Evolutionary conservation across 2,329 filamentous ascomycete species (phyloP).

Genomic region (Pestalotiopsis fici): DNA sequence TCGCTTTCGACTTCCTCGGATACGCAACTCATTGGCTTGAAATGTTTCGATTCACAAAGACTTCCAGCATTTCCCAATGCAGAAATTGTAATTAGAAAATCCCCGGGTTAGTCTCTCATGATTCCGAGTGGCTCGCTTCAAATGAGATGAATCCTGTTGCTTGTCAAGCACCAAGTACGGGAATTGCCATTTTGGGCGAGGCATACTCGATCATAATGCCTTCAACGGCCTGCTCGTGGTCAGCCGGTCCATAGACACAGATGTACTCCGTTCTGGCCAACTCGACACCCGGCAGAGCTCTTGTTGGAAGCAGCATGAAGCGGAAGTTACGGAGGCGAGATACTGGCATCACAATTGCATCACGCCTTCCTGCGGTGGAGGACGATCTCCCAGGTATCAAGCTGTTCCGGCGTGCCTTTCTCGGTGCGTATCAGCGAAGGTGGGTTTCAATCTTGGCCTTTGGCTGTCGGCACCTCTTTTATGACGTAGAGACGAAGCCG

Average conservation of each 20-base stretch:
- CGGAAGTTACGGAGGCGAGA: too few relatives aligned
- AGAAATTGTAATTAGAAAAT: background rate
- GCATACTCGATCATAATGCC: background rate
- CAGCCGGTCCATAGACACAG: too few relatives aligned
- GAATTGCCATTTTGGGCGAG: background rate
- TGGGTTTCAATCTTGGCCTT: background rate
- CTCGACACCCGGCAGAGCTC: too few relatives aligned
- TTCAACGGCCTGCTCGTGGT: background rate
- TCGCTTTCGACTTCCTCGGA: background rate
- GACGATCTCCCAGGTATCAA: background rate
- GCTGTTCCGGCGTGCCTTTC: background rate
- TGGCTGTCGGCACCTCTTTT: background rate
- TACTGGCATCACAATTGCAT: background rate
- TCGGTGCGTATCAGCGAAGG: background rate
- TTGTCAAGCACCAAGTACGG: background rate
- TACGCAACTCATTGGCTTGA: background rate
- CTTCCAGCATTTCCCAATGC: background rate
- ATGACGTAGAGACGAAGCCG: background rate
- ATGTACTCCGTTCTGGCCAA: too few relatives aligned
- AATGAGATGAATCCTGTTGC: background rate
- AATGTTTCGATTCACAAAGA: background rate
- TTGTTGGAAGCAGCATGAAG: too few relatives aligned
- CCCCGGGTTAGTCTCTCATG: background rate
- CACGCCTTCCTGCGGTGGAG: background rate
- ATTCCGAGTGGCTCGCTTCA: slow-evolving; percentile 1